A percentile compares a stretch with the other conserved stretches of the same genome.
These are phyloP conservation scores for Candolleomyces efflorescens DNA, from an alignment of 768 basidiomycete genomes.

Conservation along the genomic window DNA sequence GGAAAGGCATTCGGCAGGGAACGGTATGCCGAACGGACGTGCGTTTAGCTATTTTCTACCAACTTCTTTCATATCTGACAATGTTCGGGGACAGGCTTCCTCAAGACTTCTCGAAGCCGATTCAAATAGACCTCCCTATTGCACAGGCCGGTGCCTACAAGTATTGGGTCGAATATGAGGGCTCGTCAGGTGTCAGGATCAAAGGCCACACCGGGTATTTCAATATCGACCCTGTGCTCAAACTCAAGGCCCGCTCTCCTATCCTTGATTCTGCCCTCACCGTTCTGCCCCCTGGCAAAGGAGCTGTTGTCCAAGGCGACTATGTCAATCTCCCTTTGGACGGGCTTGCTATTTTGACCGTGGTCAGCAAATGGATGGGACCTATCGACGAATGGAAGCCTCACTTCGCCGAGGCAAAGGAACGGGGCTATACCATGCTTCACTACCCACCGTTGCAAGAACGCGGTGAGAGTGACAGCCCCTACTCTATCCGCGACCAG, in stretches of 20 bases:
- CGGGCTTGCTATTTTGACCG: conserved; percentile 82
- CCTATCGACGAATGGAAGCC: conserved; percentile 69
- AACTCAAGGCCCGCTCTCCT: conserved; percentile 63
- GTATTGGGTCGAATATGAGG: conserved; percentile 92
- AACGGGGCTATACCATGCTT: conserved; percentile 96
- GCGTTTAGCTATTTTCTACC: conserved; percentile 23
- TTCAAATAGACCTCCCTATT: conserved; percentile 93
- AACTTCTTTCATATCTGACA: conserved; percentile 14
- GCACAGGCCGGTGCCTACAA: conserved; percentile 95
- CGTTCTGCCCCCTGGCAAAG: conserved; percentile 47
- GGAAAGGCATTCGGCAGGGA: conserved; percentile 82
- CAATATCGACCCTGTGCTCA: conserved; percentile 91
- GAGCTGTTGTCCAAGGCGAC: conserved; percentile 50
- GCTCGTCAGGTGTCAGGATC: conserved; percentile 54
- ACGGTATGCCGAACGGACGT: conserved; percentile 73
- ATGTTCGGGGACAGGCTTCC: conserved; percentile 55
- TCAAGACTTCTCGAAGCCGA: conserved; percentile 82
- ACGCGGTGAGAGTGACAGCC: conserved; percentile 83
- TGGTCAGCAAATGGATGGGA: conserved; percentile 99
- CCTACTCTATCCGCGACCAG: conserved; percentile 93
- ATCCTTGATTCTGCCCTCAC: conserved; percentile 59
- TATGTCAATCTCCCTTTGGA: conserved; percentile 76
- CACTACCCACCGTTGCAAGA: conserved; percentile 96
- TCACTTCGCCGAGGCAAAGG: conserved; percentile 78
- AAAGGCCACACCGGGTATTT: conserved; percentile 92